Percentiles rank a stretch among this genome's conserved stretches.
These are phyloP conservation scores for Acorus gramineus DNA, from an alignment of 106 monocot genomes.

Conservation along the genomic window DNA sequence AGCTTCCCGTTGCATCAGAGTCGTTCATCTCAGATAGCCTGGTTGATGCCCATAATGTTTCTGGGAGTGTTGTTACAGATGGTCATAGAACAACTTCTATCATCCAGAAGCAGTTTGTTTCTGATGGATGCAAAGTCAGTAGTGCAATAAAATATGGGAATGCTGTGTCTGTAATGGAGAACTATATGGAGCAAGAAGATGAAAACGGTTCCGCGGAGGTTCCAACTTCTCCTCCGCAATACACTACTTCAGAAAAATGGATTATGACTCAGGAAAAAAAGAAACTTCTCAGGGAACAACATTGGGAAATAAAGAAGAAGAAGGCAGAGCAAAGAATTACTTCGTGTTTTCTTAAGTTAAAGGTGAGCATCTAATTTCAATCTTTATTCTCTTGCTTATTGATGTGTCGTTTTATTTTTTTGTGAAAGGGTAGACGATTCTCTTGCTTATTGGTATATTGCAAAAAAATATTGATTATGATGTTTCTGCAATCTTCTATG, in stretches of 20 bases:
- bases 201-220: constrained; percentile 31
- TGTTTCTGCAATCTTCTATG: background rate
- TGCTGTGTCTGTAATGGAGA: constrained; percentile 18
- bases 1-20: constrained; percentile 18
- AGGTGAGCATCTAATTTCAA: constrained; percentile 23
- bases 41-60: constrained; percentile 12
- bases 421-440: too few relatives aligned
- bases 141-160: constrained; percentile 20
- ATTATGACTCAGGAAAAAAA: constrained; percentile 56
- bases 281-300: constrained; percentile 48
- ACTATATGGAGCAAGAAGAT: constrained; percentile 46
- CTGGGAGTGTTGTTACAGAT: constrained; percentile 24
- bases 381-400: too few relatives aligned
- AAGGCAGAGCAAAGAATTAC: constrained; percentile 66
- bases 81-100: constrained; percentile 30
- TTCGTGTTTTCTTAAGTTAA: constrained; percentile 60
- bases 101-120: constrained; percentile 17
- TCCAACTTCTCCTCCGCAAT: constrained; percentile 56
- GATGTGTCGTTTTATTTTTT: too few relatives aligned
- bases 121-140: constrained; percentile 32
- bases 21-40: constrained; percentile 7
- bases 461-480: background rate
- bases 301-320: constrained; percentile 59
- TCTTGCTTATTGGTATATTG: too few relatives aligned
- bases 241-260: constrained; percentile 84